A percentile compares a stretch with the other conserved stretches of the same genome.
Conservation (phyloP, 352 stramenopile genomes). For the Pythium biforme region DNA sequence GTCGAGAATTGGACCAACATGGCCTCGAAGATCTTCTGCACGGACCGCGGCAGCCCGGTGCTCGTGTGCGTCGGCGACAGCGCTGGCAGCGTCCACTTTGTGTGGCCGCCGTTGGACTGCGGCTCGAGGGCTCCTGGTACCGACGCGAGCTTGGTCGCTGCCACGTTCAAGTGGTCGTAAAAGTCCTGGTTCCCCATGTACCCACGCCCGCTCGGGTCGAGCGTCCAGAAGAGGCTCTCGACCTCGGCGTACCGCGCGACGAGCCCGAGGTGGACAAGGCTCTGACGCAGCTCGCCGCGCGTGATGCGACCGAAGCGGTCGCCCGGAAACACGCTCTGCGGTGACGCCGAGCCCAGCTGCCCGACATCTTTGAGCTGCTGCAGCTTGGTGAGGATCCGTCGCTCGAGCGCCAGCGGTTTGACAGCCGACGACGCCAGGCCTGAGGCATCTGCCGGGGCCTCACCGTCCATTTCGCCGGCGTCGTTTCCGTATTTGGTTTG, state of each 20-base stretch:
- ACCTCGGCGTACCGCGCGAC: conserved; percentile 66
- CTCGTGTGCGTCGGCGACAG: conserved; percentile 22
- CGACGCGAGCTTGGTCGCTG: conserved; percentile 7
- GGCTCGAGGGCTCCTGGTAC: neutral
- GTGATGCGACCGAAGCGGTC: conserved; percentile 74
- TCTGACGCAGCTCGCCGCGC: conserved; percentile 67
- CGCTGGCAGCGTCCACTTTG: conserved; percentile 28
- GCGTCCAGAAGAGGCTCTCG: conserved; percentile 70
- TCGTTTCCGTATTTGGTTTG: conserved; percentile 22
- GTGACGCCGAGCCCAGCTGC: conserved; percentile 45
- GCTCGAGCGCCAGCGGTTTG: conserved; percentile 44
- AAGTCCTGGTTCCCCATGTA: conserved; percentile 60
- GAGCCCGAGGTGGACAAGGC: conserved; percentile 63
- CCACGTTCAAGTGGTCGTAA: conserved; percentile 57
- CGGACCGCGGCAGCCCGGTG: conserved; percentile 33
- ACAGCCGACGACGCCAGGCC: conserved; percentile 9
- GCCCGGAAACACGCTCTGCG: conserved; percentile 62
- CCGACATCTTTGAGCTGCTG: conserved; percentile 65
- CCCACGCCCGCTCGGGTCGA: conserved; percentile 60
- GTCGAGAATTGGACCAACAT: conserved; percentile 51
- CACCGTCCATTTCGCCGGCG: conserved; percentile 12
- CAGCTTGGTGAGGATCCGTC: conserved; percentile 54
- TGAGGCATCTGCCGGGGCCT: too few species aligned
- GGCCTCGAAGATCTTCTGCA: conserved; percentile 71
- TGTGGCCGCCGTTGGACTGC: neutral